phyloP scores from a whole-genome alignment of 805 yeast species.

The Blastobotrys attinorum region DNA sequence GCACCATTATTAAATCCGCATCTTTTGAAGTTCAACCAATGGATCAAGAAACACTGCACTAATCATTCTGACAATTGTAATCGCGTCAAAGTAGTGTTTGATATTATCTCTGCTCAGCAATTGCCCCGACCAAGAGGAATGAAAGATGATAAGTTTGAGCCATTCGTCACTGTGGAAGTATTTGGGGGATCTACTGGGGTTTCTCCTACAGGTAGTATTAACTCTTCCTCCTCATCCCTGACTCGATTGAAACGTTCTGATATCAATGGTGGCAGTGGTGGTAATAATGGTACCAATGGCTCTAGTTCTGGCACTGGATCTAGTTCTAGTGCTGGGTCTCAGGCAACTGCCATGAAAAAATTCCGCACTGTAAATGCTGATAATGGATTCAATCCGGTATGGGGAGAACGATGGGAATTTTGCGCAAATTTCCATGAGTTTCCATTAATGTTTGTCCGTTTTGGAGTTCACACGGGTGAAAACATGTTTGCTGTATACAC shows the following conservation, averaged over 20 bases:
- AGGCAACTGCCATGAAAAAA: constrained; percentile 4
- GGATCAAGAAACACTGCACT: background rate
- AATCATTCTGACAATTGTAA: background rate
- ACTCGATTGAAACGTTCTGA: constrained; percentile 1
- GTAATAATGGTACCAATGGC: no score
- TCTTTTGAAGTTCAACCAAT: background rate
- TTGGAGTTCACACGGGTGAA: constrained; percentile 28
- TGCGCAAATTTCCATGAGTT: constrained; percentile 26
- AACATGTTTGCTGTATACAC: constrained; percentile 51
- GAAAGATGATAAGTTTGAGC: constrained; percentile 44
- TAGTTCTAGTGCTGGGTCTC: no score
- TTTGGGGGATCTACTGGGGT: constrained; percentile 32
- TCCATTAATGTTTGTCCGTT: constrained; percentile 30
- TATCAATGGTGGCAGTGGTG: no score
- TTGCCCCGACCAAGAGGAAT: constrained; percentile 61
- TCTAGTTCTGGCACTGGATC: no score
- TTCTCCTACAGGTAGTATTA: background rate
- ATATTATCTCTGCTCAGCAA: constrained; percentile 74
- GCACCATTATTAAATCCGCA: background rate
- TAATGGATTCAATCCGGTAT: constrained; percentile 83
- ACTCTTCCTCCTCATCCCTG: background rate
- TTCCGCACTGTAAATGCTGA: constrained; percentile 21
- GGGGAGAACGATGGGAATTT: constrained; percentile 55
- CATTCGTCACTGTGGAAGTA: constrained; percentile 55
- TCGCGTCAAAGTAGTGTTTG: constrained; percentile 27